A percentile compares a stretch with the other conserved stretches of the same genome.
Conservation (phyloP, 169 alveolate species). For the Cryptosporidium sp. region DNA sequence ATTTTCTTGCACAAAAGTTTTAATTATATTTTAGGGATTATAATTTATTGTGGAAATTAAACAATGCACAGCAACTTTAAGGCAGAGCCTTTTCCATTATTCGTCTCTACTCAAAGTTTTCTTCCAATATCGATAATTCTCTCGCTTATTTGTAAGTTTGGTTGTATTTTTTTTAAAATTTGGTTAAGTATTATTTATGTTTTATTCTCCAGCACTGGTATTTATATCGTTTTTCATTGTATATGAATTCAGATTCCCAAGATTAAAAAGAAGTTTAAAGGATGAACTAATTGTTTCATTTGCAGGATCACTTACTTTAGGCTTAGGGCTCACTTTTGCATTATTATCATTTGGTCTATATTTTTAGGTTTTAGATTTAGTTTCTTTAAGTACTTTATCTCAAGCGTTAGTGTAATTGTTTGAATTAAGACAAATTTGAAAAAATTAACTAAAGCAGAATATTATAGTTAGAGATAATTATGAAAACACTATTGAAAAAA, state of each 20-base stretch:
- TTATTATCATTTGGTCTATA: constrained; percentile 64
- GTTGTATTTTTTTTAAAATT: background rate
- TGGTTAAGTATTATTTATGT: background rate
- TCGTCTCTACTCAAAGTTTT: constrained; percentile 58
- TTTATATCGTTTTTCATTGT: constrained; percentile 69
- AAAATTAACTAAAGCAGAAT: background rate
- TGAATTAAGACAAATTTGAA: no score
- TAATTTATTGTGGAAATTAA: background rate
- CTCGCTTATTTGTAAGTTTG: constrained; percentile 45
- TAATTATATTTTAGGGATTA: background rate
- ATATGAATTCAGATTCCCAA: constrained; percentile 60
- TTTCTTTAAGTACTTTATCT: background rate
- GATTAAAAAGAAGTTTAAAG: constrained; percentile 5
- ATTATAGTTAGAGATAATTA: no score
- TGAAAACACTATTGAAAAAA: no score
- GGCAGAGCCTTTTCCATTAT: constrained; percentile 41
- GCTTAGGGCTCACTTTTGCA: constrained; percentile 56
- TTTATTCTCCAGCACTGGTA: constrained; percentile 31
- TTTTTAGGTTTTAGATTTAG: constrained; percentile 9
- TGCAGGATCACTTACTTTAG: constrained; percentile 59
- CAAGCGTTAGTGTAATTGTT: background rate
- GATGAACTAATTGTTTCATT: constrained; percentile 50
- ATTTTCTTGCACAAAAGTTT: background rate
- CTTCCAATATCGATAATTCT: constrained; percentile 26
- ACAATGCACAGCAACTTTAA: constrained; percentile 35